These are phyloP conservation scores for Melampsora medusae DNA, from an alignment of 1,284 basidiomycete species.

Conservation along the genomic window DNA sequence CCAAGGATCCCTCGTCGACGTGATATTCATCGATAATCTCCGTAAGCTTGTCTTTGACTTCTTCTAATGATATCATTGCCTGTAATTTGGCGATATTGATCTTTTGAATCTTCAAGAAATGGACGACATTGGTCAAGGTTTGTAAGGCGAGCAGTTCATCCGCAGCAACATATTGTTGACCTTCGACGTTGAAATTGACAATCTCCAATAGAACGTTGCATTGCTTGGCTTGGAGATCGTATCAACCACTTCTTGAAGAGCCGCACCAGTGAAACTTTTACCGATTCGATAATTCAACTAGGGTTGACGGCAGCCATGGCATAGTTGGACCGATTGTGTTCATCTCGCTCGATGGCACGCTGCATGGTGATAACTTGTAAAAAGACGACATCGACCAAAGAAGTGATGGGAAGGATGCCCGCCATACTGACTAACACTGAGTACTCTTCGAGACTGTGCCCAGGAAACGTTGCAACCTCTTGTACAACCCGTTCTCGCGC, in stretches of 20 bases:
- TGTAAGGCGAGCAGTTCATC: conserved; percentile 91
- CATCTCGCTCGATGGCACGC: conserved; percentile 90
- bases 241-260: conserved; percentile 89
- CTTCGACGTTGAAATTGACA: too few species aligned
- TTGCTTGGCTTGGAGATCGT: conserved; percentile 71
- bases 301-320: conserved; percentile 99
- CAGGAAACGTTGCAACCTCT: conserved; percentile 85
- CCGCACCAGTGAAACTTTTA: conserved; percentile 82
- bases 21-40: conserved; percentile 86
- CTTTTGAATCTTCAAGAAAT: conserved; percentile 94
- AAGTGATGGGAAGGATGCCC: conserved; percentile 87
- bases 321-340: conserved; percentile 87
- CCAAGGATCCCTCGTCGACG: conserved; percentile 66
- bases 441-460: conserved; percentile 97
- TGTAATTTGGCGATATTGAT: conserved; percentile 89
- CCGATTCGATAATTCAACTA: conserved; percentile 88
- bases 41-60: conserved; percentile 84
- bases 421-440: conserved; percentile 95
- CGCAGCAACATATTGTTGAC: too few species aligned
- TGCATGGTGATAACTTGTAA: conserved; percentile 99
- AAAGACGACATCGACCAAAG: conserved; percentile 97
- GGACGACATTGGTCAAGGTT: conserved; percentile 90
- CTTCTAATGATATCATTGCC: conserved; percentile 76
- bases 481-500: conserved; percentile 92
- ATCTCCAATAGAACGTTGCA: conserved; percentile 77